A percentile compares a stretch with the other conserved stretches of the same genome.
Evolutionary conservation across 2,329 filamentous ascomycete species (phyloP).

Genomic region (Aspergillus ochraceoroseus): DNA sequence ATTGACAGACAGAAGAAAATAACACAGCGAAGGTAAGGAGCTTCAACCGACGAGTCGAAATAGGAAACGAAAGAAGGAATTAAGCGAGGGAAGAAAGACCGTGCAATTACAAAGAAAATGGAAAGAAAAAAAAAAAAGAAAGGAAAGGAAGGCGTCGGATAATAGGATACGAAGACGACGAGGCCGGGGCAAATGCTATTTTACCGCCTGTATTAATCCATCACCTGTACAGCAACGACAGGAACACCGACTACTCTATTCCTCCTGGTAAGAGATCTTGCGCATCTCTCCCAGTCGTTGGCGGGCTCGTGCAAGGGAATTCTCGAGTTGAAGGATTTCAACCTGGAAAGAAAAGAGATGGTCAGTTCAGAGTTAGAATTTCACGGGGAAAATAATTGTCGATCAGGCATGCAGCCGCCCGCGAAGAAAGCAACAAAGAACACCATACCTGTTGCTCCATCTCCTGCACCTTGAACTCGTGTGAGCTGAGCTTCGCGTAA

Average conservation of each 20-base stretch:
- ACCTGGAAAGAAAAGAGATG: slow-evolving; percentile 65
- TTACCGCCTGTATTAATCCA: too few relatives aligned
- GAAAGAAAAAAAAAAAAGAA: too few relatives aligned
- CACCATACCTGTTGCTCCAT: slow-evolving; percentile 95
- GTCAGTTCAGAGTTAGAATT: too few relatives aligned
- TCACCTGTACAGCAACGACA: too few relatives aligned
- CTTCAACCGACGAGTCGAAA: neutral
- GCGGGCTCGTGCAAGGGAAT: slow-evolving; percentile 71
- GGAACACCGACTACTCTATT: too few relatives aligned
- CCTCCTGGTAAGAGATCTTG: slow-evolving; percentile 90
- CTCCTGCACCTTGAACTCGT: slow-evolving; percentile 97
- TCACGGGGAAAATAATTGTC: too few relatives aligned
- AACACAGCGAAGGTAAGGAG: slow-evolving; percentile 7
- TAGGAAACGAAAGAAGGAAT: neutral
- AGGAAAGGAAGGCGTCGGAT: neutral
- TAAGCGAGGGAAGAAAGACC: neutral
- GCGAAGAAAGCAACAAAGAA: neutral
- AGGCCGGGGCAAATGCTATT: too few relatives aligned
- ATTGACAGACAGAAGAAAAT: slow-evolving; percentile 7
- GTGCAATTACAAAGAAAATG: too few relatives aligned
- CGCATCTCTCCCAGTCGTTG: slow-evolving; percentile 92
- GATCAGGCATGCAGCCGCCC: too few relatives aligned
- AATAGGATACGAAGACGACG: too few relatives aligned
- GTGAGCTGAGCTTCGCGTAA: slow-evolving; percentile 78
- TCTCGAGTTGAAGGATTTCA: slow-evolving; percentile 94